These are phyloP conservation scores for Somion occarium DNA, from an alignment of 1,284 basidiomycete species.

Conservation along the genomic window DNA sequence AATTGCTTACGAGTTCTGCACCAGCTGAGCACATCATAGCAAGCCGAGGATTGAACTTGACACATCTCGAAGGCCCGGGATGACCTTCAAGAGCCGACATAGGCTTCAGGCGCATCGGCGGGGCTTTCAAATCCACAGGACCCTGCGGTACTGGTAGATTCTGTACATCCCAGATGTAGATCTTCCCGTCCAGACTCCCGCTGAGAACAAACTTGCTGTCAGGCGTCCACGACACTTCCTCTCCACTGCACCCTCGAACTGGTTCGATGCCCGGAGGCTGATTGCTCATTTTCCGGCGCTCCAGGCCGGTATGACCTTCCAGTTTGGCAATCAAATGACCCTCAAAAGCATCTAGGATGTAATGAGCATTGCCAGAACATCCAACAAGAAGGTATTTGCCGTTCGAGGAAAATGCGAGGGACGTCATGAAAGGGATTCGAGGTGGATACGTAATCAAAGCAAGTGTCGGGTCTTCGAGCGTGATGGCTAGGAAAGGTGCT, in stretches of 20 bases:
- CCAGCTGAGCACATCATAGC: conserved; percentile 90
- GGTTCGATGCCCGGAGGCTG: conserved; percentile 59
- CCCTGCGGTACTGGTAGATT: conserved; percentile 46
- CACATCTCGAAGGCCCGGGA: conserved; percentile 77
- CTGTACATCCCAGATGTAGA: conserved; percentile 79
- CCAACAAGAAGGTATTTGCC: conserved; percentile 90
- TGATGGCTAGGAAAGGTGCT: conserved; percentile 82
- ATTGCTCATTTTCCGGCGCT: conserved; percentile 45
- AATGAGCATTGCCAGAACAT: conserved; percentile 90
- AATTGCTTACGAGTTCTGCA: conserved; percentile 68
- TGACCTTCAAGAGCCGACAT: conserved; percentile 66
- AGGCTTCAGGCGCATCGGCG: conserved; percentile 51
- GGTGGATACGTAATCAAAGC: conserved; percentile 74
- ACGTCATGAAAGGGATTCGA: conserved; percentile 88
- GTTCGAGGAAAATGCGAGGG: conserved; percentile 84
- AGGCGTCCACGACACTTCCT: conserved; percentile 90
- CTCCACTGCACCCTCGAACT: conserved; percentile 74
- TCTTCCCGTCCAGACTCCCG: conserved; percentile 78
- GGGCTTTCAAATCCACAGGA: conserved; percentile 45
- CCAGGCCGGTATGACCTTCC: conserved; percentile 77
- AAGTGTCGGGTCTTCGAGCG: conserved; percentile 78
- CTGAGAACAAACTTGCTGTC: conserved; percentile 85
- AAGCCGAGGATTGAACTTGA: conserved; percentile 82
- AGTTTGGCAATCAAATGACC: conserved; percentile 79
- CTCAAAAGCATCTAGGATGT: conserved; percentile 86